These are phyloP conservation scores for Anthracocystis walkeri DNA, from an alignment of 1,284 basidiomycete species.

Conservation along the genomic window DNA sequence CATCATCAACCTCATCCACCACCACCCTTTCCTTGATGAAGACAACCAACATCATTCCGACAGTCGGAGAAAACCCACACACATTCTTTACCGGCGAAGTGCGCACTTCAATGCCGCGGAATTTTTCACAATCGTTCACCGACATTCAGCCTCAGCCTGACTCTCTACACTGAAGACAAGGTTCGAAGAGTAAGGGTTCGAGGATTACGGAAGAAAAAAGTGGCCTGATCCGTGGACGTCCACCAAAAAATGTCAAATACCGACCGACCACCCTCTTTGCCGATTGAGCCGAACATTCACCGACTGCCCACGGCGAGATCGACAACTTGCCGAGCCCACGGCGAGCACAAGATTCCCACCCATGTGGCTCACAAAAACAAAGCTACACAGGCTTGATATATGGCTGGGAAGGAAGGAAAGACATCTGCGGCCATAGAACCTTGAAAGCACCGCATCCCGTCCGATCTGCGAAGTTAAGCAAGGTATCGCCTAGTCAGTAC, in stretches of 20 bases:
- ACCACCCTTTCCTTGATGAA: no score
- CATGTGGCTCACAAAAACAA: background rate
- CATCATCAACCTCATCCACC: no score
- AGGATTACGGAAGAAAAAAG: background rate
- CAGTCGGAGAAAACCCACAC: no score
- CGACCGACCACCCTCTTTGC: background rate
- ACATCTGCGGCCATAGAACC: slow-evolving; percentile 81
- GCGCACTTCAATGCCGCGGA: background rate
- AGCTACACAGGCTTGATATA: background rate
- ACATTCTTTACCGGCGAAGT: no score
- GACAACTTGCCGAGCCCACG: background rate
- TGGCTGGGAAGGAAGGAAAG: background rate
- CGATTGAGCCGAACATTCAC: slow-evolving; percentile 2
- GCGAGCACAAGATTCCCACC: no score
- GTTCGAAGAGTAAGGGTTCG: no score
- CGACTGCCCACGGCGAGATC: background rate
- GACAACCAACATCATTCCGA: no score
- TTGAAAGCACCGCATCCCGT: slow-evolving; percentile 84
- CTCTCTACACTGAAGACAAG: no score
- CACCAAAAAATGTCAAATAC: background rate
- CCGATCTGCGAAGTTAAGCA: slow-evolving; percentile 84
- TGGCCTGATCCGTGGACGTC: slow-evolving; percentile 8
- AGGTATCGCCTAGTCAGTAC: slow-evolving; percentile 84
- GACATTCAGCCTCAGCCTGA: background rate
- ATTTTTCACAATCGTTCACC: background rate